These are phyloP conservation scores for Ceratocystiopsis sp. DNA, from an alignment of 2,329 filamentous ascomycete species.

Conservation along the genomic window DNA sequence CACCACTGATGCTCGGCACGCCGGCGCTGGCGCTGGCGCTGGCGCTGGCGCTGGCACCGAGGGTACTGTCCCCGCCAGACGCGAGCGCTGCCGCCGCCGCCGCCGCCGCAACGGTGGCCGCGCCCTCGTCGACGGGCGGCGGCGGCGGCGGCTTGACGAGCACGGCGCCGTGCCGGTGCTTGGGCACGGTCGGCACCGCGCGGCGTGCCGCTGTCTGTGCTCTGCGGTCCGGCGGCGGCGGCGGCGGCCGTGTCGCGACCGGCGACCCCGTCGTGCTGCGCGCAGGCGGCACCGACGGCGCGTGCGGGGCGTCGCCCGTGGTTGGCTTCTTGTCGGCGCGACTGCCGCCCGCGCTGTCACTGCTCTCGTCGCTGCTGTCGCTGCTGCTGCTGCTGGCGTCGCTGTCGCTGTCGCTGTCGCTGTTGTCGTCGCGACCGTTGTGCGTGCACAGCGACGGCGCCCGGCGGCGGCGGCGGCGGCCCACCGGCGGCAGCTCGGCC, in stretches of 20 bases:
- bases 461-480: no score
- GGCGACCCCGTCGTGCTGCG: no score
- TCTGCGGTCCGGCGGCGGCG: constrained; percentile 4
- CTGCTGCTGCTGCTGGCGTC: no score
- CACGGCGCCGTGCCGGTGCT: constrained; percentile 32
- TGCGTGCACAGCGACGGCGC: no score
- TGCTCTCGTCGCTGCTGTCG: no score
- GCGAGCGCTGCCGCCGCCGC: constrained; percentile 2
- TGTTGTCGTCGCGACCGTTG: not conserved
- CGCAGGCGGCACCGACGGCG: no score
- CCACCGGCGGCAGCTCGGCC: not conserved
- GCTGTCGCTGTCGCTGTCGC: not conserved
- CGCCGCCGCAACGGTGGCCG: constrained; percentile 1
- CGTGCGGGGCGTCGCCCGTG: no score
- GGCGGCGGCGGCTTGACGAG: not conserved
- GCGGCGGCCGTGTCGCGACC: not conserved
- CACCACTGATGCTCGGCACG: no score
- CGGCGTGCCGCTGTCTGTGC: constrained; percentile 27
- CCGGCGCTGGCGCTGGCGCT: no score
- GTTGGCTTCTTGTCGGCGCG: not conserved
- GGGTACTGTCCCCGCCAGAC: not conserved
- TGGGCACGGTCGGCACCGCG: constrained; percentile 36
- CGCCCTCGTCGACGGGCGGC: no score
- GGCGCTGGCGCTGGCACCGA: no score
- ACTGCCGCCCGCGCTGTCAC: no score